Evolutionary conservation across 164 flowering plant genomes (phyloP), one percentile per base, ranked within the genome.

Genomic region (Annona squamosa): DNA sequence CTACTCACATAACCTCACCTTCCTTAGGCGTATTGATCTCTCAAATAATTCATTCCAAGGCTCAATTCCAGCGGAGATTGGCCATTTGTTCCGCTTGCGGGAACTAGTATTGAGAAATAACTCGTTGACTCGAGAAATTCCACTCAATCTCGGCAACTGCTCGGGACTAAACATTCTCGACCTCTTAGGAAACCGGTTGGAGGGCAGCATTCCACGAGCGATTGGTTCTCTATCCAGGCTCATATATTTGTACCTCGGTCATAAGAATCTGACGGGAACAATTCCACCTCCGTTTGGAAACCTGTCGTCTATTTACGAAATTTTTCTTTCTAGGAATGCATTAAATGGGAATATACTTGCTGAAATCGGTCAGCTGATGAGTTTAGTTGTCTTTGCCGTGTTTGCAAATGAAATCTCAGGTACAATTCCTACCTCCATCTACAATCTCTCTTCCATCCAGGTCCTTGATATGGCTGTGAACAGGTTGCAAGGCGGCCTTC

Each of bases 1-100:
- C 74, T 66, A 85, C 90, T 1, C 69, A 71, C 18, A 68, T 85
- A 4, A 87, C 26, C 82, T 87, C 56, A 77, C 87, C 12, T 84
- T 79, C 71, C 86, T 87, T 3, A 9, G 47, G 12, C 71, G 72
- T 19, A 80, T 87, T 46, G 67, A 82, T 4, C 81, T 87, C 1
- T 79, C 77, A 18, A 45, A 72, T 52, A 87, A 87, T 73, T 48
- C 48, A 2, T 71, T 87, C 0, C 9, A 3, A 0, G 88, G 87
- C 5, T 3, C 65, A 10, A 13, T 87, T 67, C 87, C 88, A 1
- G 9, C n/a, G 3, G 52, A 80, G 69, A 57, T 85, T 4, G 77
- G 81, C 19, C 74, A 67, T 10, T 83, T 85, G 57, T 68, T 68
- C 26, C 81, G 78, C 1, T 69, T 87, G 63, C 63, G 67, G 71